Evolutionary conservation across 306 rosid genomes (phyloP), one percentile per base, ranked within the genome.

Genomic region (Astragalus glycyphyllos): DNA sequence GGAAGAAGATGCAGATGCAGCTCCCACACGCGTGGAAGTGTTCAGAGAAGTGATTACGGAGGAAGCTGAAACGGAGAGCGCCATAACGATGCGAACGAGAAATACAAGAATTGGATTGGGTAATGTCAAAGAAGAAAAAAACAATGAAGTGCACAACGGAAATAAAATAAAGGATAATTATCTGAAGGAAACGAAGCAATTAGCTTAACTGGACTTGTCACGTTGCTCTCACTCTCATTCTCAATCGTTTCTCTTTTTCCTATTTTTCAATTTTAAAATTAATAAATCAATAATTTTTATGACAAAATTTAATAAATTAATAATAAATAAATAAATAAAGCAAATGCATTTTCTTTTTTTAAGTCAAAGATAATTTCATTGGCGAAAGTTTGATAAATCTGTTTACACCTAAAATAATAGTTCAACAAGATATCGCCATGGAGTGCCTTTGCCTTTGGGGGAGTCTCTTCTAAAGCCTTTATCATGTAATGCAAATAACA

Each of bases 1-100:
- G 3, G 80, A 65, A 71, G 83, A 73, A n/a, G 91, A 58, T 0
- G 69, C 15, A 6, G 72, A 2, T 0, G 84, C 35, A 10, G 81
- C 10, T 8, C 41, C 58, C 5, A 86, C 23, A 49, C 77, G 86
- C 45, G 67, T 57, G 64, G 84, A 81, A 5, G 87, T 76, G 72
- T 71, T 56, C 16, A 86, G 55, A 23, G 77, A 73, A 71, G 73
- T 53, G 83, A 79, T 54, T 4, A 79, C 14, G 11, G 83, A 16
- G 35, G 90, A 82, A 0, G 88, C 55, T 14, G 96, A 77, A 35
- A 88, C 53, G 23, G 92, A 89, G 65, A 84, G 67, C 69, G 98
- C 96, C 98, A 92, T 92, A 16, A 58, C 16, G 67, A 50, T 23
- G 4, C 14, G 46, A 41, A 9, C 32, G 41, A 29, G 17, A 17